Percentiles rank a stretch among this genome's conserved stretches.
phyloP scores from a whole-genome alignment of 305 asterid species.

The Solanum hybrid region DNA sequence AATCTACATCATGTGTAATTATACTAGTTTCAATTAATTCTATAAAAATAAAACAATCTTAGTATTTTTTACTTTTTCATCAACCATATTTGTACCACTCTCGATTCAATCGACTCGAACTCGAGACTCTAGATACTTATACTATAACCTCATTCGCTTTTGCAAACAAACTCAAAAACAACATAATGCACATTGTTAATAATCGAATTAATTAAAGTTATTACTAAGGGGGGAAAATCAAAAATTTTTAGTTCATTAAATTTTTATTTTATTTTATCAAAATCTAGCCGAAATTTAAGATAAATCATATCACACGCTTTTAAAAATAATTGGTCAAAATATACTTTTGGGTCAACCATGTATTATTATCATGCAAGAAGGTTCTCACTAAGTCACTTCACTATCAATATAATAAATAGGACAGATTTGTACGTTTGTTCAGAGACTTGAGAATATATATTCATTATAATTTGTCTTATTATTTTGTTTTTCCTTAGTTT shows the following conservation, averaged over 20 bases:
- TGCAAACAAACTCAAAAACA: not conserved
- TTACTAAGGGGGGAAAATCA: too few species aligned
- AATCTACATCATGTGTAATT: not conserved
- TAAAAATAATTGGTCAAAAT: not conserved
- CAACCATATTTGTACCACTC: not conserved
- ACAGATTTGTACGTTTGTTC: not conserved
- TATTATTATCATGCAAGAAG: not conserved
- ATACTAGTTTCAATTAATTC: not conserved
- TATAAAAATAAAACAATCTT: not conserved
- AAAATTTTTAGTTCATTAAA: not conserved
- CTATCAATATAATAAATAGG: not conserved
- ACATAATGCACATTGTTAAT: not conserved
- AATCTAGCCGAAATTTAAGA: not conserved
- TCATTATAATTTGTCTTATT: not conserved
- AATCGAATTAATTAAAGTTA: not conserved
- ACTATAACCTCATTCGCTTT: not conserved
- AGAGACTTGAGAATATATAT: not conserved
- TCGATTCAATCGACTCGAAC: not conserved
- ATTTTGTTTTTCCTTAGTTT: not conserved
- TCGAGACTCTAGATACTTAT: not conserved
- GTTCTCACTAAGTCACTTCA: not conserved
- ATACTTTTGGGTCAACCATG: not conserved
- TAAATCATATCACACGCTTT: not conserved
- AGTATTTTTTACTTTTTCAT: not conserved
- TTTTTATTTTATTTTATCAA: not conserved